These are phyloP conservation scores for Metschnikowia santaceciliae DNA, from an alignment of 805 yeast genomes.

Conservation along the genomic window DNA sequence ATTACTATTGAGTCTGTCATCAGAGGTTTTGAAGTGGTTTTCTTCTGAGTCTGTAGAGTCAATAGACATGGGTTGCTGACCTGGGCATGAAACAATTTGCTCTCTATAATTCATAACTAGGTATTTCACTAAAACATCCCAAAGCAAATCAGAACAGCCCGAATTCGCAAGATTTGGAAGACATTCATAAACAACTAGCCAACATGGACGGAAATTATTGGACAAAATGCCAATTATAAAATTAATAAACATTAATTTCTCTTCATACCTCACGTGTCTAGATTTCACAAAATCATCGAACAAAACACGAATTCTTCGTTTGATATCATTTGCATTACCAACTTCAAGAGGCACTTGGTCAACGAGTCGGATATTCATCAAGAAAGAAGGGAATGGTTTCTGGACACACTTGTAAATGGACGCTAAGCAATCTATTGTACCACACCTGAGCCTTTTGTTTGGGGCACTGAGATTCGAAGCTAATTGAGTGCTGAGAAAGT, in stretches of 20 bases:
- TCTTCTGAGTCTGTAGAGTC: conserved; percentile 9
- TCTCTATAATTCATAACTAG: conserved; percentile 19
- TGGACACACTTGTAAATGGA: conserved; percentile 21
- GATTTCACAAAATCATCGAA: conserved; percentile 36
- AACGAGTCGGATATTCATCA: conserved; percentile 44
- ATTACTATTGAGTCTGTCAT: conserved; percentile 42
- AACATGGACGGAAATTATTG: conserved; percentile 76
- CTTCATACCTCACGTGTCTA: conserved; percentile 2
- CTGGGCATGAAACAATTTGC: conserved; percentile 16
- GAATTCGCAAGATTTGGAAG: conserved; percentile 41
- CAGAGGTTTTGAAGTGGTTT: conserved; percentile 41
- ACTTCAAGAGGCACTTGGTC: conserved; percentile 74
- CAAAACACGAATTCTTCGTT: conserved; percentile 60
- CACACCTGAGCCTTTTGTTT: not conserved
- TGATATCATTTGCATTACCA: conserved; percentile 68
- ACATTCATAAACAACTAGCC: conserved; percentile 71
- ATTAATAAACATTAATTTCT: conserved; percentile 6
- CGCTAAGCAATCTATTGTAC: conserved; percentile 47
- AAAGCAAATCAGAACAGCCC: conserved; percentile 40
- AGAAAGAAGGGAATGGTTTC: conserved; percentile 32
- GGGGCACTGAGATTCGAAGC: conserved; percentile 1
- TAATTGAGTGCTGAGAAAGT: not conserved
- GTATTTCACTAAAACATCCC: conserved; percentile 50
- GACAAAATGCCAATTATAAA: conserved; percentile 59
- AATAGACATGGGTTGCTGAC: conserved; percentile 4